Evolutionary conservation across 2,329 filamentous ascomycete species (phyloP), one percentile per base, ranked within the genome.

Genomic region (Xylariaceae sp.): DNA sequence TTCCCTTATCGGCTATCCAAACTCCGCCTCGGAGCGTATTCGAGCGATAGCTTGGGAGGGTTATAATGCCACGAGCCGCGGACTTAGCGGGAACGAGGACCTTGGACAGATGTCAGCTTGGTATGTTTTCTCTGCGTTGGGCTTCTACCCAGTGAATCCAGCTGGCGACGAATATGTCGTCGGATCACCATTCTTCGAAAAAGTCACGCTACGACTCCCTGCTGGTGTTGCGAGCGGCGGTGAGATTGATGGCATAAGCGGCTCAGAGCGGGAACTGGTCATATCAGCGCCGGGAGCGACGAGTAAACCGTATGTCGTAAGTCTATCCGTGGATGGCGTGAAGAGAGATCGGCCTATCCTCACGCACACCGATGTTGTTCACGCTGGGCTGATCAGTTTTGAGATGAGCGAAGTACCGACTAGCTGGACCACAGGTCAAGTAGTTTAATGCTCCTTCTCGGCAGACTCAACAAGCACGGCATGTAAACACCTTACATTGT

Each of bases 31-130:
- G 5, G 67, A 71, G 5, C 61, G 65, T 7, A 66, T 73, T 6
- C 62, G 71, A 5, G 49, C 55, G 1, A 62, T 74, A 32, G 70
- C 71, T 2, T 68, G 60, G 60, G 55, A 62, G 11, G 69, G 74
- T 18, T 75, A 75, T 42, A 76, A 76, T 36, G 68, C 72, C 9
- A 75, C 73, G 0, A 69, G 71, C 35, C 66, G 70, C 0, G 73
- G 74, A 1, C 54, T 76, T 1, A 69, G 69, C 32, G 74, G 74
- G 1, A 76, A 76, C 51, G 74, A 76, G 52, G 72, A 76, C 54
- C 60, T 76, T 3, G 73, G 73, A 2, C 73, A 76, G 62, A 76
- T 75, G 73, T 75, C 72, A 51, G 71, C 73, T 0, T 76, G 72
- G 72, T 75, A 75, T 45, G 60, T 75, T 5, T 74, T 76, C 47